A percentile compares a stretch with the other conserved stretches of the same genome.
Conservation (phyloP, 148 eudicot genomes). For the Gaultheria prostrata region DNA sequence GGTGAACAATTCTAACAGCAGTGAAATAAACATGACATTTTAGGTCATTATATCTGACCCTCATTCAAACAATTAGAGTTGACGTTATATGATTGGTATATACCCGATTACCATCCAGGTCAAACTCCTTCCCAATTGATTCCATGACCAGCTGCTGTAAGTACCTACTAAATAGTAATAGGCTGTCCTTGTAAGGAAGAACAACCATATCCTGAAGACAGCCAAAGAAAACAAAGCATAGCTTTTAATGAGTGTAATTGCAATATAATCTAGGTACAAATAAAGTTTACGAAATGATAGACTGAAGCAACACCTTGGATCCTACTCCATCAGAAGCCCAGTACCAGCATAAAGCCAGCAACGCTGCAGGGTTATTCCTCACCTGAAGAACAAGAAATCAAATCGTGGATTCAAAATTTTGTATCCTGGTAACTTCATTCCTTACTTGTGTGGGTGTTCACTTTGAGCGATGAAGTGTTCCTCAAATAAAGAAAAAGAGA, state of each 20-base stretch:
- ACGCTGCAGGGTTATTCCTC: conserved; percentile 81
- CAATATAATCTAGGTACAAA: not conserved
- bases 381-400: conserved; percentile 46
- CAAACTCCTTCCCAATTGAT: conserved; percentile 97
- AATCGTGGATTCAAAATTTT: not conserved
- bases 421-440: not conserved
- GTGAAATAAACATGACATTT: conserved; percentile 2
- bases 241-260: conserved; percentile 5
- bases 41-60: not conserved
- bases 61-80: conserved; percentile 4
- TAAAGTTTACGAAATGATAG: conserved; percentile 8
- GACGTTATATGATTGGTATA: conserved; percentile 21
- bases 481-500: not conserved
- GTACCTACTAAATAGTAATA: conserved; percentile 88
- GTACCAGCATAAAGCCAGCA: conserved; percentile 97
- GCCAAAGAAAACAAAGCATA: conserved; percentile 13
- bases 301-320: conserved; percentile 65
- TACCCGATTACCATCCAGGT: conserved; percentile 94
- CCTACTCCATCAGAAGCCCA: conserved; percentile 99
- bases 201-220: conserved; percentile 90
- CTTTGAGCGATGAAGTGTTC: not conserved
- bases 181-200: conserved; percentile 98
- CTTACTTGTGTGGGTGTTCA: not conserved
- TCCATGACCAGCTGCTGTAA: conserved; percentile 99
- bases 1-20: not conserved